phyloP scores from a whole-genome alignment of 2,329 filamentous ascomycete species.

The Davidsoniella eucalypti region DNA sequence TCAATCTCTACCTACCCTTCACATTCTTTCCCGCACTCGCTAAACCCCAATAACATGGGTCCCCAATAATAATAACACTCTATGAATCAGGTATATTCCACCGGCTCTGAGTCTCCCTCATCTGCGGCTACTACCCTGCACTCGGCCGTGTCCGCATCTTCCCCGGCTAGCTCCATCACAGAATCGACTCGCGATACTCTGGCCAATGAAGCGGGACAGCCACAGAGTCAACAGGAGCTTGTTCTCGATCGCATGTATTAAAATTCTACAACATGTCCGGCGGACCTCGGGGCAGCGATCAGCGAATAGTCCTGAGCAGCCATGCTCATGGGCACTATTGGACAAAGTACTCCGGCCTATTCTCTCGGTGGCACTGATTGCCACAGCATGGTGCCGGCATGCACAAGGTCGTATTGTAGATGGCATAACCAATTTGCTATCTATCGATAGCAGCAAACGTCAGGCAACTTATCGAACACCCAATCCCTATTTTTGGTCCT shows the following conservation, averaged over 20 bases:
- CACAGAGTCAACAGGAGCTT: slow-evolving; percentile 24
- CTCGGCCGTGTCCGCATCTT: slow-evolving; percentile 29
- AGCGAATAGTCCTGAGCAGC: too few relatives aligned
- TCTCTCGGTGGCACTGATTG: too few relatives aligned
- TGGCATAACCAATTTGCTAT: too few relatives aligned
- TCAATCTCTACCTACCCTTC: slow-evolving; percentile 3
- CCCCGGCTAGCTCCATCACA: slow-evolving; percentile 47
- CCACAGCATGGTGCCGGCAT: too few relatives aligned
- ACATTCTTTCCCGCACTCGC: not conserved
- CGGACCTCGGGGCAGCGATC: too few relatives aligned
- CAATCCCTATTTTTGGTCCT: too few relatives aligned
- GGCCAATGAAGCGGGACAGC: slow-evolving; percentile 40
- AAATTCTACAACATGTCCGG: not conserved
- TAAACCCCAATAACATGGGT: slow-evolving; percentile 4
- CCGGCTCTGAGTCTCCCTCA: slow-evolving; percentile 55
- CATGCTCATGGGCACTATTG: too few relatives aligned
- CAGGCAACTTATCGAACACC: too few relatives aligned
- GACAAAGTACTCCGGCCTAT: not conserved
- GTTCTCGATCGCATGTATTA: slow-evolving; percentile 5
- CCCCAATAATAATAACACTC: slow-evolving; percentile 11
- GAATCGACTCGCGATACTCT: slow-evolving; percentile 47
- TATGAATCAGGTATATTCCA: slow-evolving; percentile 18
- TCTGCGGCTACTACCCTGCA: slow-evolving; percentile 47
- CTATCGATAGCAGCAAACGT: too few relatives aligned
- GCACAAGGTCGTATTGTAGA: too few relatives aligned